Evolutionary conservation across 768 basidiomycete genomes (phyloP).

Genomic region (Lactifluus volemus): DNA sequence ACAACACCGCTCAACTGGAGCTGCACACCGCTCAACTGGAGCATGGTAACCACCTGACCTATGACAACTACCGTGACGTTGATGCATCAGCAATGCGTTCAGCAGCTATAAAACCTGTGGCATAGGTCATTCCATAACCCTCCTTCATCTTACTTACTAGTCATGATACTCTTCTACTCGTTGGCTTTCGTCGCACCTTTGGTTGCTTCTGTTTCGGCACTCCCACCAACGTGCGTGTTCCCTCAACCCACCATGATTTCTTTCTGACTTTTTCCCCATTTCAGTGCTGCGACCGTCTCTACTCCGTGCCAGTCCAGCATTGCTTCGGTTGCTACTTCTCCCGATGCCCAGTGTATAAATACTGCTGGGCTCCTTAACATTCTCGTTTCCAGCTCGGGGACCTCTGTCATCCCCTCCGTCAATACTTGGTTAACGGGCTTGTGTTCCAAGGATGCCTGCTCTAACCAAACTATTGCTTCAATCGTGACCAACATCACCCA

Average conservation of each 20-base stretch:
- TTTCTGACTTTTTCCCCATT: neutral
- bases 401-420: conserved; percentile 40
- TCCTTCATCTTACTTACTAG: neutral
- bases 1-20: too few species aligned
- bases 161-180: neutral
- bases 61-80: neutral
- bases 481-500: conserved; percentile 46
- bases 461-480: conserved; percentile 47
- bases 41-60: neutral
- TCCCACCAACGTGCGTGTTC: conserved; percentile 15
- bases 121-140: neutral
- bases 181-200: conserved; percentile 10
- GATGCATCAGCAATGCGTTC: neutral
- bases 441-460: conserved; percentile 46
- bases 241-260: neutral
- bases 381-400: conserved; percentile 26
- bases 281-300: conserved; percentile 31
- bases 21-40: neutral
- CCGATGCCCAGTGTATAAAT: conserved; percentile 45
- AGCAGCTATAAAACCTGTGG: neutral
- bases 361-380: conserved; percentile 37
- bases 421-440: conserved; percentile 53
- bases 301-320: conserved; percentile 42
- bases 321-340: conserved; percentile 31
- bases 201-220: conserved; percentile 18